Base-by-base conservation (phyloP, 1,284 basidiomycete species). In the Peniophora sp. region DNA sequence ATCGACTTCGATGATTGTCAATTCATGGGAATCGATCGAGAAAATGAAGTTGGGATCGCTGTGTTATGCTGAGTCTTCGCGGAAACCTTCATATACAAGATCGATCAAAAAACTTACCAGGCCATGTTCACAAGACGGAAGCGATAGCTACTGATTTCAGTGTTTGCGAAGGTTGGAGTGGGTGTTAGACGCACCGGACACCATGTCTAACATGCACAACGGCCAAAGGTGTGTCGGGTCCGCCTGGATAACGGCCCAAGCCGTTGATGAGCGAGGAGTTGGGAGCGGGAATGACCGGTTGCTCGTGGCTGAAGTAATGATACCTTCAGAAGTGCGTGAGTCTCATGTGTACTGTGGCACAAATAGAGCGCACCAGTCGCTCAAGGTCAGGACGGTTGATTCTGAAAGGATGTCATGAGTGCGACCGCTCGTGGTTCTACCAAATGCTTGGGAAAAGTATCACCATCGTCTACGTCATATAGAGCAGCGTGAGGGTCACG, bases 1-100 rank as follows among this genome's bases (percentile, higher is more conserved):
- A 54, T 81, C 79, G 0, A 66, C 69, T 56, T 81, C 79, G 54
- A 81, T 81, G 50, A 81, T 61, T 2, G 65, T 70, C 56, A 78
- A 61, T 17, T 65, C 63, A 58, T 79, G 77, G 23, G 65, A 64
- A 53, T 77, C 74, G 53, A 79, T 69, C 9, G 72, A 71, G 58
- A 76, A 70, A 0, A 60, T 61, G 57, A 64, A 75, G n/a, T 50
- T 58, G 8, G 63, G 59, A 16, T 63, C 55, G 52, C 67, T 72
- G 12, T 65, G 65, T 24, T 58, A 70, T 60, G 19, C 68, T n/a
- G n/a, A n/a, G n/a, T n/a, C 60, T 59, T 78, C 74, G 44, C 38
- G 6, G 19, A n/a, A 8, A 41, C 16, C 38, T 8, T 41, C 38
- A 16, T n/a, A n/a, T n/a, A n/a, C 38, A 16, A 41, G n/a, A 16